phyloP scores from a whole-genome alignment of 148 eudicot species.

The Oxyria digyna region DNA sequence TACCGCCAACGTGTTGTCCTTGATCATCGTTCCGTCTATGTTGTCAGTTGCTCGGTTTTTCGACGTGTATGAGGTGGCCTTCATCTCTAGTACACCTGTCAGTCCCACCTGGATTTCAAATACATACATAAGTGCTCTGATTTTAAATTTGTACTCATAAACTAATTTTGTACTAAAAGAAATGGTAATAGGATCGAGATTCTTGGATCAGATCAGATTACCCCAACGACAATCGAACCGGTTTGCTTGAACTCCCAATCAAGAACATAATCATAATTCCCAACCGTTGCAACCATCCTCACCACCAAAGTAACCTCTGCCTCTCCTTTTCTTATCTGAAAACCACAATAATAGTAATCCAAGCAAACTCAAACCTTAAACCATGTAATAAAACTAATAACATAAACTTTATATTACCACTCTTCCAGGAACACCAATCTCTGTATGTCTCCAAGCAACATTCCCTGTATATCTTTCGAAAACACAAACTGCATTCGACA shows the following conservation, averaged over 20 bases:
- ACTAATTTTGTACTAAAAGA: too few relatives aligned
- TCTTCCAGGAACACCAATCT: conserved; percentile 68
- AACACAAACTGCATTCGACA: conserved; percentile 45
- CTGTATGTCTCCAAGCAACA: conserved; percentile 78
- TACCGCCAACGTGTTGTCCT: conserved; percentile 39
- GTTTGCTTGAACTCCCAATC: conserved; percentile 88
- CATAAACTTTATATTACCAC: conserved; percentile 25
- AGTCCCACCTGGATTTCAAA: conserved; percentile 42
- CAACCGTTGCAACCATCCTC: conserved; percentile 82
- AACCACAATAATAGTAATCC: background rate
- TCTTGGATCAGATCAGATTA: too few relatives aligned
- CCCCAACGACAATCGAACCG: conserved; percentile 70
- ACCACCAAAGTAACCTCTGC: conserved; percentile 60
- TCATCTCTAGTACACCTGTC: conserved; percentile 67
- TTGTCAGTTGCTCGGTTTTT: conserved; percentile 17
- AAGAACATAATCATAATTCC: conserved; percentile 80
- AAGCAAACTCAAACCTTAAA: background rate
- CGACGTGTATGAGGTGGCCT: conserved; percentile 41
- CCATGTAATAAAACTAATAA: background rate
- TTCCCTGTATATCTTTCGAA: conserved; percentile 61
- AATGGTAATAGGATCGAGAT: too few relatives aligned
- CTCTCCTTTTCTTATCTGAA: conserved; percentile 49
- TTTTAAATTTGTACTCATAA: background rate
- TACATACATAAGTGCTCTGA: background rate
- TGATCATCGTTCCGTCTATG: conserved; percentile 46